Evolutionary conservation across 2,329 filamentous ascomycete species (phyloP).

Genomic region (Cordyceps militaris): DNA sequence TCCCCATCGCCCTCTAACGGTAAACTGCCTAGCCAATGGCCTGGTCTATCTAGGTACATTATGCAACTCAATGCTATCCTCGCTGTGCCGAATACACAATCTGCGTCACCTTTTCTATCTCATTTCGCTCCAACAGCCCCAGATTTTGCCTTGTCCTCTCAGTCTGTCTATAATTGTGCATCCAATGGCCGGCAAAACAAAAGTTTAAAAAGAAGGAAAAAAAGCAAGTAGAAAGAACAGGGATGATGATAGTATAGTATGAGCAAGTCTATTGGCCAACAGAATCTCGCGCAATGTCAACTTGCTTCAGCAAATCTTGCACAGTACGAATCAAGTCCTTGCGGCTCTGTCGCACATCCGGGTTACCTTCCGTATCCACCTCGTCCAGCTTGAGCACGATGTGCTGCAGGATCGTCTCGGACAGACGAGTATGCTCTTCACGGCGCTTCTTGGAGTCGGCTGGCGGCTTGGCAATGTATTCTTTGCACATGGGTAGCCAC

Average conservation of each 20-base stretch:
- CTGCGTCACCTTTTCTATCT: neutral
- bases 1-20: neutral
- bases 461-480: constrained; percentile 58
- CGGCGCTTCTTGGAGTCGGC: constrained; percentile 57
- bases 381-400: constrained; percentile 70
- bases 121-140: neutral
- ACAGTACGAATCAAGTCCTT: constrained; percentile 69
- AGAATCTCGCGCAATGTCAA: constrained; percentile 45
- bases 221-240: neutral
- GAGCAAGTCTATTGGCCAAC: neutral
- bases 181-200: neutral
- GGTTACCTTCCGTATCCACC: constrained; percentile 65
- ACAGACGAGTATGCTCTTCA: constrained; percentile 68
- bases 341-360: constrained; percentile 55
- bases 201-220: neutral
- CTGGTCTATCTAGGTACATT: neutral
- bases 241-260: neutral
- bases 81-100: neutral
- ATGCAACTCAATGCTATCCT: constrained; percentile 1
- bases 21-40: neutral
- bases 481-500: constrained; percentile 57
- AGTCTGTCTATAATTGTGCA: neutral
- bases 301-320: constrained; percentile 55
- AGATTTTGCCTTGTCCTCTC: neutral
- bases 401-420: constrained; percentile 69